These are phyloP conservation scores for Solanum hybrid DNA, from an alignment of 305 asterid genomes.

Conservation along the genomic window DNA sequence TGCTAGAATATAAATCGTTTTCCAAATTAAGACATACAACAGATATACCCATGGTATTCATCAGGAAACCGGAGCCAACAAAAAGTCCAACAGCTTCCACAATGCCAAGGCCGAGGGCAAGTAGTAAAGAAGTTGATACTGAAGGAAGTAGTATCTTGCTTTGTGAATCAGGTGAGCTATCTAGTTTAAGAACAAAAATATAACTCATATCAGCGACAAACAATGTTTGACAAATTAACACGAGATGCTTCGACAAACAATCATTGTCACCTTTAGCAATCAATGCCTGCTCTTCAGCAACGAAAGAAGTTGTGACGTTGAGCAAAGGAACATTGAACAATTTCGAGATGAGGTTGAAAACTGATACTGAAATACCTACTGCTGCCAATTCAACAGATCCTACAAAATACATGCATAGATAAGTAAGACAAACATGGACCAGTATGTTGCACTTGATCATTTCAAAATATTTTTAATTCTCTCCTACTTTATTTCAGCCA, in stretches of 20 bases:
- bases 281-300: slow-evolving; percentile 94
- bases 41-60: slow-evolving; percentile 89
- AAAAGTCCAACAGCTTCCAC: slow-evolving; percentile 65
- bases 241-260: neutral
- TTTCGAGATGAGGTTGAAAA: slow-evolving; percentile 81
- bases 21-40: slow-evolving; percentile 73
- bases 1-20: slow-evolving; percentile 6
- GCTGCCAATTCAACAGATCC: slow-evolving; percentile 95
- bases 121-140: slow-evolving; percentile 68
- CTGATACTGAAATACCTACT: slow-evolving; percentile 84
- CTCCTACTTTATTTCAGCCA: neutral
- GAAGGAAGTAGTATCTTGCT: slow-evolving; percentile 67
- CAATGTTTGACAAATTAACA: slow-evolving; percentile 1
- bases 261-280: slow-evolving; percentile 15
- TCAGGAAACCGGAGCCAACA: slow-evolving; percentile 52
- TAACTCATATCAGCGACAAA: slow-evolving; percentile 3
- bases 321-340: slow-evolving; percentile 90
- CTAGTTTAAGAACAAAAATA: slow-evolving; percentile 7
- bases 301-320: slow-evolving; percentile 84
- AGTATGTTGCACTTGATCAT: neutral
- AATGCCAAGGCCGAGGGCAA: slow-evolving; percentile 81
- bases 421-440: neutral
- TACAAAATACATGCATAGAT: slow-evolving; percentile 13
- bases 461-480: neutral
- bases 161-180: slow-evolving; percentile 33